Percentiles rank a stretch among this genome's conserved stretches.
phyloP scores from a whole-genome alignment of 257 asterid genomes.

The Penstemon eatonii region DNA sequence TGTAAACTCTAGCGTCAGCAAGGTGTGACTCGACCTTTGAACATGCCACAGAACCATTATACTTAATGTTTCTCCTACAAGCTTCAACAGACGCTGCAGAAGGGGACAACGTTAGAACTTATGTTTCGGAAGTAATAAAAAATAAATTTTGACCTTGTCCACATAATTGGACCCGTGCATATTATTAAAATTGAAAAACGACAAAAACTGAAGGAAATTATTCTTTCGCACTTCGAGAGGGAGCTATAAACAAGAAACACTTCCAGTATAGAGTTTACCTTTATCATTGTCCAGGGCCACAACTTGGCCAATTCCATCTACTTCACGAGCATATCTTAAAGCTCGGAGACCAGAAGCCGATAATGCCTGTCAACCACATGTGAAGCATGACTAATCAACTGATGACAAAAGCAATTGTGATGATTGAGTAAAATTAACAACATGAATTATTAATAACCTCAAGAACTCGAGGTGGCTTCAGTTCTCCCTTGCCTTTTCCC shows the following conservation, averaged over 20 bases:
- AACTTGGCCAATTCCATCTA: constrained; percentile 89
- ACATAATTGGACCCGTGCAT: too few species aligned
- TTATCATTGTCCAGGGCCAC: constrained; percentile 90
- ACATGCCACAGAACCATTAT: constrained; percentile 83
- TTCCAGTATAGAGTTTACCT: constrained; percentile 38
- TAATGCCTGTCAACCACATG: constrained; percentile 58
- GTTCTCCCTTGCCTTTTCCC: constrained; percentile 49
- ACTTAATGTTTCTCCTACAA: constrained; percentile 88
- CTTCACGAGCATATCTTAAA: constrained; percentile 90
- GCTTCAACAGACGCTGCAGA: constrained; percentile 89
- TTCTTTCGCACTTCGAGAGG: too few species aligned
- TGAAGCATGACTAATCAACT: not conserved
- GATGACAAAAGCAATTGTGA: not conserved
- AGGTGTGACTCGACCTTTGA: constrained; percentile 89
- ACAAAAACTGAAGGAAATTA: too few species aligned
- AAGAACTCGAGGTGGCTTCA: constrained; percentile 75
- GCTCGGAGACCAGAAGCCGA: constrained; percentile 98
- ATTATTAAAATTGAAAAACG: too few species aligned
- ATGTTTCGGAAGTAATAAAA: constrained; percentile 11
- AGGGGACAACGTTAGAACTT: constrained; percentile 17
- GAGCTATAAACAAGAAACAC: too few species aligned
- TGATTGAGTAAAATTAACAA: not conserved
- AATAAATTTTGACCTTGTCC: too few species aligned
- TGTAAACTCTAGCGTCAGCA: constrained; percentile 90
- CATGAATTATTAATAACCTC: constrained; percentile 58